Conservation (phyloP, 2,329 filamentous ascomycete genomes). For the Dothistroma pini region DNA sequence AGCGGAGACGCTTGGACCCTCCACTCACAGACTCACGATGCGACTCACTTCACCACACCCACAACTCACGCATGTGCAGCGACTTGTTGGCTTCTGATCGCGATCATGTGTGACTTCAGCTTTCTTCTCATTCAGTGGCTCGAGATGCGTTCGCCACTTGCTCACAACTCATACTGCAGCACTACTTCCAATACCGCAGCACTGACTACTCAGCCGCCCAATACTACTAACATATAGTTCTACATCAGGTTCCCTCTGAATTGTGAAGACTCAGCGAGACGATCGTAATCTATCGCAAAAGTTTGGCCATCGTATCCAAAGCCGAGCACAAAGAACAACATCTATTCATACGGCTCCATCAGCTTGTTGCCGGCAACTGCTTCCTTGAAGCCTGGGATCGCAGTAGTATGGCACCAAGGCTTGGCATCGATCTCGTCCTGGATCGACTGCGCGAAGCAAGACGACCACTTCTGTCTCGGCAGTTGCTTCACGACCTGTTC, state of each 20-base stretch:
- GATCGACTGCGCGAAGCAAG: constrained; percentile 28
- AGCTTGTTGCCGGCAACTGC: constrained; percentile 27
- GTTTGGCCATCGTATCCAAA: not conserved
- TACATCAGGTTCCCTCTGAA: too few relatives aligned
- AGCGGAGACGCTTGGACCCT: not conserved
- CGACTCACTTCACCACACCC: not conserved
- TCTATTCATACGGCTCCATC: constrained; percentile 27
- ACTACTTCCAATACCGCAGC: too few relatives aligned
- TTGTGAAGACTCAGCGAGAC: too few relatives aligned
- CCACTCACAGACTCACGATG: not conserved
- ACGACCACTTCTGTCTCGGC: constrained; percentile 28
- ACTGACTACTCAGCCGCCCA: too few relatives aligned
- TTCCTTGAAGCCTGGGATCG: constrained; percentile 26
- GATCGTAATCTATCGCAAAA: too few relatives aligned
- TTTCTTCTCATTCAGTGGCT: not conserved
- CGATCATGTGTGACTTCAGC: not conserved
- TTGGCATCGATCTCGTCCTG: constrained; percentile 28
- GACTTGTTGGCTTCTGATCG: not conserved
- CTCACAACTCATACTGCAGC: too few relatives aligned
- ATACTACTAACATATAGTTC: too few relatives aligned
- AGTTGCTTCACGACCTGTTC: constrained; percentile 25
- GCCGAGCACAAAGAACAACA: not conserved
- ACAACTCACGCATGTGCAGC: not conserved
- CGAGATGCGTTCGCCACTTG: too few relatives aligned
- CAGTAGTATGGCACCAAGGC: constrained; percentile 33